phyloP scores from a whole-genome alignment of 257 asterid genomes.

The Jacaranda copaia region DNA sequence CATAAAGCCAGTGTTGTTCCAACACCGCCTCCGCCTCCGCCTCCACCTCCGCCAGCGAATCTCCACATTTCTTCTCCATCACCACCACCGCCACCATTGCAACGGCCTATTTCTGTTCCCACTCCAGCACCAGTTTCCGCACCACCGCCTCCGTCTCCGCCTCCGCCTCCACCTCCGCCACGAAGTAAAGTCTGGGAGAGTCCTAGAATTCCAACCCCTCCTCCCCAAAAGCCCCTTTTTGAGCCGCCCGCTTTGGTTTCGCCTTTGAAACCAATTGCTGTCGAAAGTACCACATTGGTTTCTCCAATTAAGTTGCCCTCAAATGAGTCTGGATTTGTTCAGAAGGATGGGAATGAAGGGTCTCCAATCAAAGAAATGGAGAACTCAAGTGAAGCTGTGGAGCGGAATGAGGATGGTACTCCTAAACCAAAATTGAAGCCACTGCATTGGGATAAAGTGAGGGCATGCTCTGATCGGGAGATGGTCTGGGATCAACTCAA shows the following conservation, averaged over 20 bases:
- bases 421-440: constrained; percentile 91
- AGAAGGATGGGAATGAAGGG: neutral
- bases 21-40: constrained; percentile 56
- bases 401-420: constrained; percentile 54
- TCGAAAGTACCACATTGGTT: constrained; percentile 55
- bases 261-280: constrained; percentile 56
- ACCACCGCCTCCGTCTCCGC: constrained; percentile 45
- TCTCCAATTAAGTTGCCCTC: constrained; percentile 70
- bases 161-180: constrained; percentile 32
- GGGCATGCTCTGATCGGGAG: constrained; percentile 93
- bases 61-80: constrained; percentile 22
- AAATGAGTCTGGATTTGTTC: constrained; percentile 33
- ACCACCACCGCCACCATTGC: constrained; percentile 44
- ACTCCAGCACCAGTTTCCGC: constrained; percentile 48
- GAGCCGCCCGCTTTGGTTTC: constrained; percentile 56
- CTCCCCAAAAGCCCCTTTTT: constrained; percentile 40
- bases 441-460: constrained; percentile 99
- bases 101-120: constrained; percentile 42
- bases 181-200: constrained; percentile 61
- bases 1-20: constrained; percentile 35
- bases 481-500: constrained; percentile 99
- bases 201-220: constrained; percentile 69
- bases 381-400: constrained; percentile 34
- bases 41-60: constrained; percentile 39
- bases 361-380: neutral